These are phyloP conservation scores for Lithospermum erythrorhizon DNA, from an alignment of 257 asterid genomes.

Conservation along the genomic window DNA sequence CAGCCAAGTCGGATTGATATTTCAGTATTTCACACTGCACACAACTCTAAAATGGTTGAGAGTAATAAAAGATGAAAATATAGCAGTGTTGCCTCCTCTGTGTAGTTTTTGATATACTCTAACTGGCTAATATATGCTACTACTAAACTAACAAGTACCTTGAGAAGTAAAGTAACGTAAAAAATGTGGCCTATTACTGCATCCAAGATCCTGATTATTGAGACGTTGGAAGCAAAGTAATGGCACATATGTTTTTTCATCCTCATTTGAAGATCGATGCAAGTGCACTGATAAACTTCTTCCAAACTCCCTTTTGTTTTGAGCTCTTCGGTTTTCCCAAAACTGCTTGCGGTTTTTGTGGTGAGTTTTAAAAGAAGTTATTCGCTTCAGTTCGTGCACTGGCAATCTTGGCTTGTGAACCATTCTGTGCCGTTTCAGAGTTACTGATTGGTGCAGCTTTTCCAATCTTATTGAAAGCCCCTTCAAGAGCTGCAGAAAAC, in stretches of 20 bases:
- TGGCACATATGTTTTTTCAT: not conserved
- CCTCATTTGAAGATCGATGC: not conserved
- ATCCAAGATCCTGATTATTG: not conserved
- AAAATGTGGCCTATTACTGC: not conserved
- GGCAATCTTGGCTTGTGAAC: not conserved
- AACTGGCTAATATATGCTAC: no score
- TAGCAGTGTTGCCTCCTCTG: no score
- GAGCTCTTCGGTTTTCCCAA: not conserved
- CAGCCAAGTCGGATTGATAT: no score
- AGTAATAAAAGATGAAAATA: no score
- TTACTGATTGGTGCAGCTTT: not conserved
- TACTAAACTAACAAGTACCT: no score
- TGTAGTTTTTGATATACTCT: no score
- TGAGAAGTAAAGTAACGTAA: no score
- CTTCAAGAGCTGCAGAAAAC: slow-evolving; percentile 5
- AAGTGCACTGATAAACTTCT: not conserved
- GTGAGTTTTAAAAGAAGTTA: not conserved
- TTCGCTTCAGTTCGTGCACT: slow-evolving; percentile 5
- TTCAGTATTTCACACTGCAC: no score
- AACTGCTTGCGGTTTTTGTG: not conserved
- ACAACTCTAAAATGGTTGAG: no score
- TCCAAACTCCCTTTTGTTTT: slow-evolving; percentile 5
- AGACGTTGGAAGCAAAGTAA: not conserved
- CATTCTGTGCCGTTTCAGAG: not conserved
- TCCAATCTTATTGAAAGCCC: slow-evolving; percentile 1